Percentiles rank a stretch among this genome's conserved stretches.
Conservation (phyloP, 116 monocot species). For the Posidonia oceanica region DNA sequence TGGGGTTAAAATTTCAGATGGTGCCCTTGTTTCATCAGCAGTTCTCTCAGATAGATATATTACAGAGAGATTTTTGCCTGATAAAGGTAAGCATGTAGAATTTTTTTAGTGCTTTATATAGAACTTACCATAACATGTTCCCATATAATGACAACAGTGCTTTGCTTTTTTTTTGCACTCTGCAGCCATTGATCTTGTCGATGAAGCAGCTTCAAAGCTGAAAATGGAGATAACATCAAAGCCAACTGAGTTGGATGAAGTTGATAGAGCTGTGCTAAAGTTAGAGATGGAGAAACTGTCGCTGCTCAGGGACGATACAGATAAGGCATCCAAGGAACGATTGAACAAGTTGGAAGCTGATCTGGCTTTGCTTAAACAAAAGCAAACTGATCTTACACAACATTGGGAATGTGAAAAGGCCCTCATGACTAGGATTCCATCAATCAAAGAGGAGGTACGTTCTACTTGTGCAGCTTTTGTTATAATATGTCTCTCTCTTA, state of each 20-base stretch:
- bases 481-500: neutral
- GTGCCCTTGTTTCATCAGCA: slow-evolving; percentile 79
- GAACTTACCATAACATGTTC: neutral
- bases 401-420: slow-evolving; percentile 76
- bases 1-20: slow-evolving; percentile 81
- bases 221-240: slow-evolving; percentile 98
- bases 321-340: slow-evolving; percentile 82
- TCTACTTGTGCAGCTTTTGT: neutral
- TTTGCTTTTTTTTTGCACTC: neutral
- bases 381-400: slow-evolving; percentile 57
- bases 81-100: slow-evolving; percentile 45
- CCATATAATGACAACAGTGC: neutral
- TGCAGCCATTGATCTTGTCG: slow-evolving; percentile 92
- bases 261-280: slow-evolving; percentile 76
- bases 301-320: slow-evolving; percentile 61
- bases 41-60: slow-evolving; percentile 81
- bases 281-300: slow-evolving; percentile 97
- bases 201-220: slow-evolving; percentile 88
- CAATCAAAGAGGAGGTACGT: slow-evolving; percentile 82
- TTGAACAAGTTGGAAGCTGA: slow-evolving; percentile 75
- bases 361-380: slow-evolving; percentile 50
- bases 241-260: slow-evolving; percentile 83
- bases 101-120: neutral
- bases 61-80: slow-evolving; percentile 77
- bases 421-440: slow-evolving; percentile 68